Conservation (phyloP, 768 basidiomycete genomes). For the Phanerodontia chrysosporium region DNA sequence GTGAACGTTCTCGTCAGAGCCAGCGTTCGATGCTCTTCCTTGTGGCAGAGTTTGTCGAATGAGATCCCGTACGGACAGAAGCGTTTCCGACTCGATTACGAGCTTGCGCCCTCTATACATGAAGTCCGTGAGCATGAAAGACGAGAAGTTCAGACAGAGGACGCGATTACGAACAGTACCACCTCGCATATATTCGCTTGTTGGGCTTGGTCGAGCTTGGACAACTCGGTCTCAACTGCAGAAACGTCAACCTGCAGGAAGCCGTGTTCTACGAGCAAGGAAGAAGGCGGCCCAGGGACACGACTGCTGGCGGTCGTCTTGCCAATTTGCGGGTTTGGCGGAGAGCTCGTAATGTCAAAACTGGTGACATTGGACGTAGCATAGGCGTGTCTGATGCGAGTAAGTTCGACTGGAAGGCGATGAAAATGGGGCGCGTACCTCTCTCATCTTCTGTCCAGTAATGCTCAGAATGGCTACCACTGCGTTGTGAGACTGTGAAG, state of each 20-base stretch:
- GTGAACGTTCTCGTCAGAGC: not conserved
- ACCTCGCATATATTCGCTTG: not conserved
- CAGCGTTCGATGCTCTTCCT: not conserved
- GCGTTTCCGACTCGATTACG: conserved; percentile 24
- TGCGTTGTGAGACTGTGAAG: not conserved
- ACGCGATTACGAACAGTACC: not conserved
- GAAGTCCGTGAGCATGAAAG: no score
- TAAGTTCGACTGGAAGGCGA: not conserved
- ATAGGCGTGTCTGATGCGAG: not conserved
- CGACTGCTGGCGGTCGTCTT: not conserved
- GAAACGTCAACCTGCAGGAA: not conserved
- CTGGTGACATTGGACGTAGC: conserved; percentile 36
- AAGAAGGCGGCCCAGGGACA: not conserved
- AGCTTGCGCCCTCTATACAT: conserved; percentile 31
- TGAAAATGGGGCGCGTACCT: conserved; percentile 11
- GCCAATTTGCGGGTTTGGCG: conserved; percentile 38
- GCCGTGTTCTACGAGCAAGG: not conserved
- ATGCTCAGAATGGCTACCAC: conserved; percentile 32
- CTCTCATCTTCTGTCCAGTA: conserved; percentile 33
- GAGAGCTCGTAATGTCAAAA: conserved; percentile 42
- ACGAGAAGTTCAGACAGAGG: conserved; percentile 16
- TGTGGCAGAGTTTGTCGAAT: conserved; percentile 23
- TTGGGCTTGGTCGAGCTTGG: not conserved
- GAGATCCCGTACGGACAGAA: conserved; percentile 22
- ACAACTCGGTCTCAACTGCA: not conserved